phyloP scores from a whole-genome alignment of 345 rosid genomes.

The Odontarrhena argentea region DNA sequence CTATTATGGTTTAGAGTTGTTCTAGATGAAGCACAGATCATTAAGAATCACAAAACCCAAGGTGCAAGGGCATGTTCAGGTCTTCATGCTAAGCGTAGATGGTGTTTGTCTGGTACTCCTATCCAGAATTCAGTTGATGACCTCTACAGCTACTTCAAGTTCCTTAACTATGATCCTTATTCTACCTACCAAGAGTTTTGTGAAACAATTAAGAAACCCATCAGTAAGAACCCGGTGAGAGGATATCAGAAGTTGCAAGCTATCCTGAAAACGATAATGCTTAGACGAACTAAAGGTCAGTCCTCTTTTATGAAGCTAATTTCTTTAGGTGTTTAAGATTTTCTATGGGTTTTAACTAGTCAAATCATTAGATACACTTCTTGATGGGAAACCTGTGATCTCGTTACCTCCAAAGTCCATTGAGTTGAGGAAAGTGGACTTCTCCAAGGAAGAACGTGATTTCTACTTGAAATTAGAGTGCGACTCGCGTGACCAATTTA shows the following conservation, averaged over 20 bases:
- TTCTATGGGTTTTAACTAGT: slow-evolving; percentile 30
- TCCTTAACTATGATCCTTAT: slow-evolving; percentile 78
- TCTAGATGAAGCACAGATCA: slow-evolving; percentile 97
- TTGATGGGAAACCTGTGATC: slow-evolving; percentile 90
- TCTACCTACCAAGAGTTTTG: slow-evolving; percentile 57
- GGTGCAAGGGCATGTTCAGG: slow-evolving; percentile 98
- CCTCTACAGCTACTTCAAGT: slow-evolving; percentile 88
- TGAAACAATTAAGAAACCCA: slow-evolving; percentile 59
- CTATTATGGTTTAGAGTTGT: slow-evolving; percentile 96
- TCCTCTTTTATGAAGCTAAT: slow-evolving; percentile 14
- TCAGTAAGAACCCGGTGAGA: slow-evolving; percentile 51
- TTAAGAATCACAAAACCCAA: slow-evolving; percentile 92
- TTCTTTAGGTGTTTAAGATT: slow-evolving; percentile 25
- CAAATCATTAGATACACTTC: slow-evolving; percentile 57
- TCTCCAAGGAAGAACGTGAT: slow-evolving; percentile 76
- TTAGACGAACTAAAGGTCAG: slow-evolving; percentile 96
- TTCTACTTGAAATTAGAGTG: slow-evolving; percentile 80
- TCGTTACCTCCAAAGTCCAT: slow-evolving; percentile 75
- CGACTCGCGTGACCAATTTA: slow-evolving; percentile 83
- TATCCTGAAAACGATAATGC: slow-evolving; percentile 86
- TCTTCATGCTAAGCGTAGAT: slow-evolving; percentile 94
- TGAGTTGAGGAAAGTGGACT: slow-evolving; percentile 81
- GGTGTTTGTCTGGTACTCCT: slow-evolving; percentile 99
- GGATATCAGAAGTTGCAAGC: slow-evolving; percentile 82
- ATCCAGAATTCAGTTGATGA: slow-evolving; percentile 96